phyloP scores from a whole-genome alignment of 495 filamentous ascomycete species.

The Penicillium lividum region DNA sequence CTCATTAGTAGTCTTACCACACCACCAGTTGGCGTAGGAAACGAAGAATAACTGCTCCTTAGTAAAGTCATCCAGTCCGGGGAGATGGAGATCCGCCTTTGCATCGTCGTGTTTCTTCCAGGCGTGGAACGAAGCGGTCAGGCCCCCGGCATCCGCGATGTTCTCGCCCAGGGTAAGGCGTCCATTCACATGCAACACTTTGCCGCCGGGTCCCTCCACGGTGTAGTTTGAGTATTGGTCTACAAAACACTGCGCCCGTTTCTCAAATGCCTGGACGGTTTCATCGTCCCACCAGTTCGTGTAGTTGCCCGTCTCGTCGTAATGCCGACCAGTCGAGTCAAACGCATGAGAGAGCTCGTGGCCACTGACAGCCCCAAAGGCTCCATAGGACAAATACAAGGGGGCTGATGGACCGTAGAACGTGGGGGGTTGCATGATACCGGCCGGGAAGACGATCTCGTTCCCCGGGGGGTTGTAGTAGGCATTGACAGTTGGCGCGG shows the following conservation, averaged over 20 bases:
- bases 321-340: constrained; percentile 67
- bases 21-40: constrained; percentile 67
- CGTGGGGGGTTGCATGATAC: constrained; percentile 70
- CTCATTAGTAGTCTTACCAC: constrained; percentile 61
- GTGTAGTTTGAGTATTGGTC: constrained; percentile 68
- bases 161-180: constrained; percentile 71
- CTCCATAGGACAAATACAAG: constrained; percentile 66
- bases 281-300: constrained; percentile 71
- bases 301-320: constrained; percentile 65
- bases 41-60: constrained; percentile 77
- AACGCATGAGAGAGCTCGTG: constrained; percentile 78
- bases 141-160: constrained; percentile 73
- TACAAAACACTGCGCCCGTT: constrained; percentile 69
- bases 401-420: constrained; percentile 65
- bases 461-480: constrained; percentile 67
- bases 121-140: constrained; percentile 64
- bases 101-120: constrained; percentile 61
- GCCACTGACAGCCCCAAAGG: constrained; percentile 69
- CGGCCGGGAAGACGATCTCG: constrained; percentile 71
- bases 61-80: constrained; percentile 63
- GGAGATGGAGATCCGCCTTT: constrained; percentile 58
- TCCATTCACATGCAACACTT: constrained; percentile 67
- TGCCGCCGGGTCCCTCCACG: constrained; percentile 53
- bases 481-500: constrained; percentile 61
- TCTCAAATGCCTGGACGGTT: constrained; percentile 62